Evolutionary conservation across 2,329 filamentous ascomycete species (phyloP).

Genomic region (Fusarium sacchari): DNA sequence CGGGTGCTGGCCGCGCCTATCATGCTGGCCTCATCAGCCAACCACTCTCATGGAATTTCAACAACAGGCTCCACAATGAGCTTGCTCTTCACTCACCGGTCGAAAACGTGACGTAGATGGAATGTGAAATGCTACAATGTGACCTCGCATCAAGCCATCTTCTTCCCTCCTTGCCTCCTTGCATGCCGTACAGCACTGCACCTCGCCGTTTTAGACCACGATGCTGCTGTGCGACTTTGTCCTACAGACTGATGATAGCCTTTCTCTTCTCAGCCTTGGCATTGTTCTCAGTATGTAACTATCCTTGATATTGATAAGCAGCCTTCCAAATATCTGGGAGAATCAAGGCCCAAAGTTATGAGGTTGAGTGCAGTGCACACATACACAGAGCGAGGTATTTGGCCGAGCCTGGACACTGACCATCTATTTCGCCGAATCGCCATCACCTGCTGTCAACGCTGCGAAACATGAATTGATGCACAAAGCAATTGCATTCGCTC

Average conservation of each 20-base stretch:
- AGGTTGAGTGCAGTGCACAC: not conserved
- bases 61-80: constrained; percentile 21
- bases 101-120: constrained; percentile 37
- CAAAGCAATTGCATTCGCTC: not conserved
- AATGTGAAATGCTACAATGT: constrained; percentile 30
- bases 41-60: constrained; percentile 30
- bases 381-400: not conserved
- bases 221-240: constrained; percentile 14
- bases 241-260: not conserved
- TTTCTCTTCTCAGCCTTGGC: not conserved
- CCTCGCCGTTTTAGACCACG: constrained; percentile 27
- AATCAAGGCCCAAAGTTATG: not conserved
- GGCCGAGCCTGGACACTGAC: not conserved
- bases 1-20: constrained; percentile 30
- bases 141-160: constrained; percentile 7
- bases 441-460: not conserved
- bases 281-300: not conserved
- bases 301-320: not conserved
- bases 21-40: constrained; percentile 15
- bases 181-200: constrained; percentile 24
- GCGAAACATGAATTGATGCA: not conserved
- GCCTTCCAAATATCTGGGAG: not conserved
- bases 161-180: not conserved
- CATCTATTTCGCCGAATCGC: not conserved
- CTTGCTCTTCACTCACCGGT: constrained; percentile 38